phyloP scores from a whole-genome alignment of 306 rosid genomes.

The Geum urbanum region DNA sequence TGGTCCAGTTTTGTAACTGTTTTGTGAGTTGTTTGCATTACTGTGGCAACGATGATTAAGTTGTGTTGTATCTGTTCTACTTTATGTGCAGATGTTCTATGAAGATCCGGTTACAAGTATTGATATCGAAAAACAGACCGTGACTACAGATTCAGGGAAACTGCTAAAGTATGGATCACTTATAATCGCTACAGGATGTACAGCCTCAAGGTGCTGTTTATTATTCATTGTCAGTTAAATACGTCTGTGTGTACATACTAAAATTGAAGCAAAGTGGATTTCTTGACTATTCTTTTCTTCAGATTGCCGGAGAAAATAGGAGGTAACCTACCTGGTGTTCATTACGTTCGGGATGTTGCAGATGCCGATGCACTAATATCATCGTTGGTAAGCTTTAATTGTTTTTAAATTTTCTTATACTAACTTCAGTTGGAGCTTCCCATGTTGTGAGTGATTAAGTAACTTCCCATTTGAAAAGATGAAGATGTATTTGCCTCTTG shows the following conservation, averaged over 20 bases:
- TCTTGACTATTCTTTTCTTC: conserved; percentile 24
- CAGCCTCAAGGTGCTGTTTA: conserved; percentile 64
- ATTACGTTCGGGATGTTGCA: conserved; percentile 86
- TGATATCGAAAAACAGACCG: conserved; percentile 60
- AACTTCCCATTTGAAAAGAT: background rate
- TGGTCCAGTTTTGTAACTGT: background rate
- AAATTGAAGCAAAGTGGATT: conserved; percentile 20
- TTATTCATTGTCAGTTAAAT: conserved; percentile 11
- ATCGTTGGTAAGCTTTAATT: conserved; percentile 52
- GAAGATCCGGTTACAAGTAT: conserved; percentile 62
- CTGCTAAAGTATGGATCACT: conserved; percentile 80
- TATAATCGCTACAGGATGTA: conserved; percentile 76
- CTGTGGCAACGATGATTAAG: conserved; percentile 1
- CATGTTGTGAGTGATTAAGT: background rate
- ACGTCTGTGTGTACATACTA: background rate
- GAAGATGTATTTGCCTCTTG: background rate
- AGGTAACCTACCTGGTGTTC: conserved; percentile 83
- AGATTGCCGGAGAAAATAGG: conserved; percentile 92
- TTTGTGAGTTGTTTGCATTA: background rate
- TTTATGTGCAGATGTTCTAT: conserved; percentile 55
- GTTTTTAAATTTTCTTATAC: background rate
- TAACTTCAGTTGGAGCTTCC: background rate
- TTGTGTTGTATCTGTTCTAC: conserved; percentile 16
- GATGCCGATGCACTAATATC: conserved; percentile 80
- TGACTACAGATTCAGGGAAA: conserved; percentile 77